phyloP scores from a whole-genome alignment of 2,329 filamentous ascomycete genomes.

The Ambrosiella xylebori region DNA sequence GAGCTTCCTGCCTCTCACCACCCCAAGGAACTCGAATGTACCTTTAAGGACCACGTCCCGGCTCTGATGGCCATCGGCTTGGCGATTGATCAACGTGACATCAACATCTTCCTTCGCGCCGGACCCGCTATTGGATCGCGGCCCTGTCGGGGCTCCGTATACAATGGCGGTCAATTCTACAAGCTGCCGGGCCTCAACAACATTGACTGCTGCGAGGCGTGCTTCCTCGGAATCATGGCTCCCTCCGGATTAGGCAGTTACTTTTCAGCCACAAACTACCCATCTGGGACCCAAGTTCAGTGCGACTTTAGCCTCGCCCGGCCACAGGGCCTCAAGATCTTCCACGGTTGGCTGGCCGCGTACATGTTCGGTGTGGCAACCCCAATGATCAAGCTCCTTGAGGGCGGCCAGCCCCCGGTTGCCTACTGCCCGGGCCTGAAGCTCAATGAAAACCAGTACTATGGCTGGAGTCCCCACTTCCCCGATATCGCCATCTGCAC shows the following conservation, averaged over 20 bases:
- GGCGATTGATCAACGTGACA: conserved; percentile 17
- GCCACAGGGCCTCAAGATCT: conserved; percentile 16
- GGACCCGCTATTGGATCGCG: conserved; percentile 16
- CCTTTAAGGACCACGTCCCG: conserved; percentile 13
- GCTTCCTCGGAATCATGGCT: conserved; percentile 19
- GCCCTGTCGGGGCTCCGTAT: conserved; percentile 18
- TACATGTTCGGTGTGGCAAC: conserved; percentile 16
- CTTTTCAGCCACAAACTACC: conserved; percentile 17
- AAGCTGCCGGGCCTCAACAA: conserved; percentile 14
- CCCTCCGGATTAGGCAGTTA: conserved; percentile 17
- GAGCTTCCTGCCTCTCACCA: conserved; percentile 3
- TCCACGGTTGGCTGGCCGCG: conserved; percentile 19
- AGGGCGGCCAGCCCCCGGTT: neutral
- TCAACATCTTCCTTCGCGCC: conserved; percentile 17
- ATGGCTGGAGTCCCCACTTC: conserved; percentile 20
- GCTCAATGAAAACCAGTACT: conserved; percentile 17
- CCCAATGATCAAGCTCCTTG: conserved; percentile 16
- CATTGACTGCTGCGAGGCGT: conserved; percentile 21
- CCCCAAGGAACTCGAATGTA: conserved; percentile 10
- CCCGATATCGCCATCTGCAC: conserved; percentile 17
- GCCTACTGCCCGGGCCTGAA: conserved; percentile 19
- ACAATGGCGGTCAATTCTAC: conserved; percentile 21
- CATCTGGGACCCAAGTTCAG: conserved; percentile 14
- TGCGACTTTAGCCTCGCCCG: conserved; percentile 19
- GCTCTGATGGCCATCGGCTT: conserved; percentile 17